Conservation (phyloP, 345 rosid species). For the Dipteronia sinensis region DNA sequence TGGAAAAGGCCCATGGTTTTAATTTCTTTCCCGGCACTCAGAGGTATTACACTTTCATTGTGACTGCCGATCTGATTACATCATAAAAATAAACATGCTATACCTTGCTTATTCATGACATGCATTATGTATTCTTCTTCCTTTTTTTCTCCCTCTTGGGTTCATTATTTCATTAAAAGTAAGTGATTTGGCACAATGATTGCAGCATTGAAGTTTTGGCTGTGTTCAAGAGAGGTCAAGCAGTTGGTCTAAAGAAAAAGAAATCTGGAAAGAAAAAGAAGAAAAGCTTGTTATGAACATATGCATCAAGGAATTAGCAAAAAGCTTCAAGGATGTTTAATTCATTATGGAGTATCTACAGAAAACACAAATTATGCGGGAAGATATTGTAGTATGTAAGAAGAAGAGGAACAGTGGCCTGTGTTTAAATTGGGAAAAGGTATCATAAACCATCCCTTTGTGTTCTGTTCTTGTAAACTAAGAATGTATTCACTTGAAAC, state of each 20-base stretch:
- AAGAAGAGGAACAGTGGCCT: neutral
- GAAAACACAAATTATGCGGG: neutral
- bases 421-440: neutral
- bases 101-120: neutral
- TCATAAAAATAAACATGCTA: neutral
- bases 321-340: conserved; percentile 4
- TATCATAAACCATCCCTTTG: neutral
- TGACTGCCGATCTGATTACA: neutral
- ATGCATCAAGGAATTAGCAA: neutral
- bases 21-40: conserved; percentile 96
- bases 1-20: conserved; percentile 87
- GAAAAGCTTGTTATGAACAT: conserved; percentile 19
- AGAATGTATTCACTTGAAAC: conserved; percentile 10
- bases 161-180: neutral
- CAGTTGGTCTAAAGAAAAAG: conserved; percentile 54
- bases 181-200: conserved; percentile 19
- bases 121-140: neutral
- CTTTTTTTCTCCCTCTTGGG: neutral
- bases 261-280: conserved; percentile 60
- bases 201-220: conserved; percentile 86
- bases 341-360: neutral
- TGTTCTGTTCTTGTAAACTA: conserved; percentile 4
- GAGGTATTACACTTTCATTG: conserved; percentile 46
- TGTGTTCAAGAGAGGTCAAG: conserved; percentile 59
- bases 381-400: neutral